Conservation (phyloP, 371 early-diverging fungal species). For the Batkoa obscura region DNA sequence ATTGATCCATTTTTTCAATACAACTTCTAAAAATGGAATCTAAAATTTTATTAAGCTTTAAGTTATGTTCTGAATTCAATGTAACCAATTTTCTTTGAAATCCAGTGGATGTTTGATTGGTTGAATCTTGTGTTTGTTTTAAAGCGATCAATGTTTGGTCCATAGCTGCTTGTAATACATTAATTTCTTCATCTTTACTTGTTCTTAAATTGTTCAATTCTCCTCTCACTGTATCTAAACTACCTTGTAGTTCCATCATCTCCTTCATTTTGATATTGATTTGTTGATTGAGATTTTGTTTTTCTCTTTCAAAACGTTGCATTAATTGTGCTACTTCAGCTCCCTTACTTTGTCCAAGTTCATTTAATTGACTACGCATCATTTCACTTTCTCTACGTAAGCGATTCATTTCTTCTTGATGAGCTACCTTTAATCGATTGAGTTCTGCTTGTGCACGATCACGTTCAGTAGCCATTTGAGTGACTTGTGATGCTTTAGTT, state of each 20-base stretch:
- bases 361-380: conserved; percentile 47
- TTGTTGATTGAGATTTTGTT: conserved; percentile 44
- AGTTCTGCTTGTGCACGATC: conserved; percentile 58
- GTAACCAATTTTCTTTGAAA: conserved; percentile 4
- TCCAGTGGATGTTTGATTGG: not conserved
- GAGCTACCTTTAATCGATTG: conserved; percentile 33
- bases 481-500: conserved; percentile 52
- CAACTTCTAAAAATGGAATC: conserved; percentile 79
- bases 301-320: conserved; percentile 56
- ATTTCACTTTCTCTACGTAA: conserved; percentile 60
- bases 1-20: conserved; percentile 65
- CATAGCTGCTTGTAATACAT: conserved; percentile 79
- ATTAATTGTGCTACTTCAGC: conserved; percentile 59
- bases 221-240: not conserved
- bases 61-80: not conserved
- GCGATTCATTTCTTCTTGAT: conserved; percentile 58
- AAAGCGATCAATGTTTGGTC: conserved; percentile 83
- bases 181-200: conserved; percentile 71
- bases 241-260: not conserved
- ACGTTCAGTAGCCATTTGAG: conserved; percentile 64
- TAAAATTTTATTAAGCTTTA: conserved; percentile 10
- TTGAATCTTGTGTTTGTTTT: conserved; percentile 50
- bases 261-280: not conserved
- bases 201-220: not conserved
- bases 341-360: conserved; percentile 52